A percentile compares a stretch with the other conserved stretches of the same genome.
Evolutionary conservation across 2,329 filamentous ascomycete species (phyloP).

Genomic region (Tolypocladium tropicale): DNA sequence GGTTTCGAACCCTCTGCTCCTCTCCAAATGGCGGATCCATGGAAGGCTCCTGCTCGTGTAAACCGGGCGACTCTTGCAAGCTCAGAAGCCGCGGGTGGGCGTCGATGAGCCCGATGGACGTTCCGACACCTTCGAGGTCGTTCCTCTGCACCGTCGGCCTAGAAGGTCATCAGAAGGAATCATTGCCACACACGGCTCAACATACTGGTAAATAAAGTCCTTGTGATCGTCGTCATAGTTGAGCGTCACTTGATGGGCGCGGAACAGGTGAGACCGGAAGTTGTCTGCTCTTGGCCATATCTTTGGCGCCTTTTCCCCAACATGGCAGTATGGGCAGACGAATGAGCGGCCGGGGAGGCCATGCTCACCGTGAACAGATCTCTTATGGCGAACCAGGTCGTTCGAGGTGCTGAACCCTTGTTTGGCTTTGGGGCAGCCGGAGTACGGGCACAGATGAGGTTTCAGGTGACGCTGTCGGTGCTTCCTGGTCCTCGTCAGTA

Average conservation of each 20-base stretch:
- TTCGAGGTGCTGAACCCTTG: constrained; percentile 71
- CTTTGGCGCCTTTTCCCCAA: constrained; percentile 34
- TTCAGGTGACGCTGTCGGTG: constrained; percentile 62
- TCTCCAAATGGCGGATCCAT: background rate
- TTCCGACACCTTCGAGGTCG: constrained; percentile 12
- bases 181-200: background rate
- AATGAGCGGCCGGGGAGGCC: constrained; percentile 8
- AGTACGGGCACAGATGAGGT: constrained; percentile 49
- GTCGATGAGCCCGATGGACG: constrained; percentile 12
- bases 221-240: constrained; percentile 27
- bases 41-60: background rate
- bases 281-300: constrained; percentile 78
- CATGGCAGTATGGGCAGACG: background rate
- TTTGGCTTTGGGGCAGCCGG: constrained; percentile 40
- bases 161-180: background rate
- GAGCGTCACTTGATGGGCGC: constrained; percentile 46
- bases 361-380: constrained; percentile 55
- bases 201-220: constrained; percentile 17
- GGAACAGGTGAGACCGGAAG: constrained; percentile 67
- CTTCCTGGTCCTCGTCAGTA: constrained; percentile 46
- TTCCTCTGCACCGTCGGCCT: background rate
- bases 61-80: constrained; percentile 7
- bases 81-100: constrained; percentile 5
- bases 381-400: constrained; percentile 71
- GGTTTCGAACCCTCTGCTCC: background rate